Evolutionary conservation across 768 basidiomycete species (phyloP), one percentile per base, ranked within the genome.

Genomic region (Cystobasidiopsis lactophilus): DNA sequence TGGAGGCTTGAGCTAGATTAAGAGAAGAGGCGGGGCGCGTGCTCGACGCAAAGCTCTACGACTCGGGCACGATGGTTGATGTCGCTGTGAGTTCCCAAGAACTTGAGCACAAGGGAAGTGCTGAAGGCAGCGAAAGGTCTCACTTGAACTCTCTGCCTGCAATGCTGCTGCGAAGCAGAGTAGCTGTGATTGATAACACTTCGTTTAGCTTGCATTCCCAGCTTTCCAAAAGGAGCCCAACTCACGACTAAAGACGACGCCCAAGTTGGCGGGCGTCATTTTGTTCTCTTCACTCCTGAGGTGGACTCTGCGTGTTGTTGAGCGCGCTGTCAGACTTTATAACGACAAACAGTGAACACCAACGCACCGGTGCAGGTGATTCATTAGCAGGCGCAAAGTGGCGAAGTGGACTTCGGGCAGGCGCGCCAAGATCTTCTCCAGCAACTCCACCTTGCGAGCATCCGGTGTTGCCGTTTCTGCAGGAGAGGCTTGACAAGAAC

Each of bases 181-280:
- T 45, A 31, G 27, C 35, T 52, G 55, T 58, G n/a, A n/a, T n/a
- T n/a, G n/a, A n/a, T n/a, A n/a, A n/a, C n/a, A n/a, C n/a, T n/a
- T n/a, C n/a, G n/a, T n/a, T n/a, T n/a, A n/a, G n/a, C n/a, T n/a
- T n/a, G n/a, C n/a, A n/a, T n/a, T n/a, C n/a, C n/a, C n/a, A n/a
- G n/a, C n/a, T n/a, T n/a, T 24, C 53, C 40, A 35, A 50, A 19
- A 19, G 24, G 43, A 55, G 29, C 31, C 35, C 26, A 14, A 78
- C 91, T 69, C 66, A 96, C 91, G 93, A 60, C 93, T 93, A 67
- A 96, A 95, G 39, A 98, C 89, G 29, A 96, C 88, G 5, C 93
- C 93, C 21, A 98, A 69, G 62, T 96, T 98, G 57, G 88, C 75
- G 2, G 85, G 80, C 47, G 77, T 85, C 93, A 98, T 98, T 50